phyloP scores from a whole-genome alignment of 1,139 yeast genomes.

The Yamadazyma spencermartinsiae region DNA sequence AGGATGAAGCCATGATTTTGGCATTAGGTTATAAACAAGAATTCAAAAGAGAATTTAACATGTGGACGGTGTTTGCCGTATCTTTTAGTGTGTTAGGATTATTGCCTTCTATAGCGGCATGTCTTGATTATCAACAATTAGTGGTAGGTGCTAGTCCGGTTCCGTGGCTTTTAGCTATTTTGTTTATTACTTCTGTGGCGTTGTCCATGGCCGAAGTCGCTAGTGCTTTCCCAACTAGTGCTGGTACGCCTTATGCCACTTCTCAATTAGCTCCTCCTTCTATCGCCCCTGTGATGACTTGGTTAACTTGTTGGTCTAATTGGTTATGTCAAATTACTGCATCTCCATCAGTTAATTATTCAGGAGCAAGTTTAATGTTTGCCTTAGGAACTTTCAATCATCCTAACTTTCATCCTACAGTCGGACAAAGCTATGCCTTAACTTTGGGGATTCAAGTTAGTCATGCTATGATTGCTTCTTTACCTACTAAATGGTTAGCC shows the following conservation, averaged over 20 bases:
- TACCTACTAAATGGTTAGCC: slow-evolving; percentile 59
- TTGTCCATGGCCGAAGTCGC: slow-evolving; percentile 49
- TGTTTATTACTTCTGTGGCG: slow-evolving; percentile 53
- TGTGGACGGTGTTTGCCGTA: slow-evolving; percentile 64
- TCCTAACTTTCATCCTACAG: slow-evolving; percentile 39
- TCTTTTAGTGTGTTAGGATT: slow-evolving; percentile 74
- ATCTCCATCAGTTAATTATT: slow-evolving; percentile 64
- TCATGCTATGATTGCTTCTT: slow-evolving; percentile 51
- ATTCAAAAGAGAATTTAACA: slow-evolving; percentile 65
- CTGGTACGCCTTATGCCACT: slow-evolving; percentile 53
- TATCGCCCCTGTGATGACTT: slow-evolving; percentile 54
- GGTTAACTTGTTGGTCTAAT: slow-evolving; percentile 62
- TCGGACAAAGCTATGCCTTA: slow-evolving; percentile 52
- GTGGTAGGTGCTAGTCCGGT: slow-evolving; percentile 55
- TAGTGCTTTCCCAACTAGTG: slow-evolving; percentile 48
- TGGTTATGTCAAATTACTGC: slow-evolving; percentile 44
- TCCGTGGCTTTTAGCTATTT: slow-evolving; percentile 55
- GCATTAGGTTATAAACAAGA: slow-evolving; percentile 76
- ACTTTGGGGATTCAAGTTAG: slow-evolving; percentile 52
- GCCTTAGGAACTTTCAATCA: slow-evolving; percentile 46
- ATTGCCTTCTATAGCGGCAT: slow-evolving; percentile 67
- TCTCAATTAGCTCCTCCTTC: slow-evolving; percentile 55
- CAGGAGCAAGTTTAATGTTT: slow-evolving; percentile 61
- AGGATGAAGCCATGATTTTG: slow-evolving; percentile 57
- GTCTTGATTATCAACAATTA: slow-evolving; percentile 52